Evolutionary conservation across 768 basidiomycete species (phyloP), one percentile per base, ranked within the genome.

Genomic region (Pulveroboletus sp.): DNA sequence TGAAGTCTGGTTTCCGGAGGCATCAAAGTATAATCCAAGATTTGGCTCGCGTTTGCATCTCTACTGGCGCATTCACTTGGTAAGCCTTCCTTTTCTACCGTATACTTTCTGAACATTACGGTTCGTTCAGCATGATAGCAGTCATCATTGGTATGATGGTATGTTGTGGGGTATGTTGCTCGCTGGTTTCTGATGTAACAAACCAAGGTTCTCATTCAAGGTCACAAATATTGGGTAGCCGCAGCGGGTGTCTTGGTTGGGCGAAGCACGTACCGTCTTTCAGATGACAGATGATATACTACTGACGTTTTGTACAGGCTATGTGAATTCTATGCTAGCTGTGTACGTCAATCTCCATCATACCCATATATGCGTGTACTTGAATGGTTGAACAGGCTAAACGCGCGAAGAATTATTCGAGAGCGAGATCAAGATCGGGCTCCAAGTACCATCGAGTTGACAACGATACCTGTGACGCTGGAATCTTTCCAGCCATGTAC

Each of bases 251-350:
- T 53, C 2, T 5, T 50, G 16, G 6, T 45, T 20, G 31, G 38
- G 21, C 45, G 55, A 17, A 35, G 55, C 20, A 39, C 47, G 56
- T 49, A 4, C 5, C 20, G 11, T 31, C 14, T 10, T 41, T 20
- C 14, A 14, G 6, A 10, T n/a, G 16, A 10, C 5, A 13, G 11
- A 17, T 12, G 20, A 29, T 25, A 33, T 1, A 38, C 32, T 12
- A 9, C 20, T 27, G 6, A 17, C 24, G 10, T 1, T 6, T 42
- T 21, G 16, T 37, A 12, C n/a, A 52, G 56, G 50, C 5, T 57
- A 57, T 11, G 47, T 57, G 41, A 56, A 56, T 32, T 56, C 56
- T 5, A 49, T 57, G 56, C 13, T 57, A 7, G 54, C 50, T 3
- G 50, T 52, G 54, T 52, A 31, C 36, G 55, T 57, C 10, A 13